Evolutionary conservation across 2,329 filamentous ascomycete genomes (phyloP).

Genomic region (Hypoxylon sp.): DNA sequence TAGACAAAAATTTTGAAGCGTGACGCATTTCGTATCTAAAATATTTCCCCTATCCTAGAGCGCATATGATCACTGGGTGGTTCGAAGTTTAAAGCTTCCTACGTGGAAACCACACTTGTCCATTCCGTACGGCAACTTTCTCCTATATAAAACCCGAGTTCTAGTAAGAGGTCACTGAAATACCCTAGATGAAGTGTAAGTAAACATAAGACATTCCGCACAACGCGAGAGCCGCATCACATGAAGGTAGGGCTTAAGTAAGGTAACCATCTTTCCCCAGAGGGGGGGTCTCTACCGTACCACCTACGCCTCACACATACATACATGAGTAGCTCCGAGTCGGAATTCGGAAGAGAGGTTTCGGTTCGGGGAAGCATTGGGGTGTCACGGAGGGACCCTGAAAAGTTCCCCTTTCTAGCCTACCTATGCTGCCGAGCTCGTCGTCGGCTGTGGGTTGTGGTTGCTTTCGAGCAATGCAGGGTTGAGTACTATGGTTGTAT

Average conservation of each 20-base stretch:
- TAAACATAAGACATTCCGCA: constrained; percentile 30
- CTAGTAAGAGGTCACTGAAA: background rate
- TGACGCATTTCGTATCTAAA: background rate
- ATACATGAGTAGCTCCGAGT: constrained; percentile 12
- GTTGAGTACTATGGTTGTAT: constrained; percentile 30
- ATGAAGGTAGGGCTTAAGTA: constrained; percentile 23
- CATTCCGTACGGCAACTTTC: background rate
- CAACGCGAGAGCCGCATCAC: constrained; percentile 35
- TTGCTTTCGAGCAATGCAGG: constrained; percentile 22
- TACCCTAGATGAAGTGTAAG: constrained; percentile 20
- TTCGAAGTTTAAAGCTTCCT: background rate
- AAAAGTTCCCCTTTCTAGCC: constrained; percentile 28
- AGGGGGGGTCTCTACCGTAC: background rate
- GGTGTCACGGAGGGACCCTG: constrained; percentile 25
- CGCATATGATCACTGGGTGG: no score
- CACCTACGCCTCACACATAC: constrained; percentile 9
- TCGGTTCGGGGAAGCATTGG: constrained; percentile 7
- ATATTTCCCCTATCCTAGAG: background rate
- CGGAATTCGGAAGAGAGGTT: constrained; percentile 25
- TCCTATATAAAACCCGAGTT: background rate
- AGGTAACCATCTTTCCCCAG: constrained; percentile 2
- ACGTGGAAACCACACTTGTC: background rate
- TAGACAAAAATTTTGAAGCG: background rate
- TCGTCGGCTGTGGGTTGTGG: constrained; percentile 36
- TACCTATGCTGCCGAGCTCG: constrained; percentile 26